Evolutionary conservation across 2,329 filamentous ascomycete genomes (phyloP), one percentile per base, ranked within the genome.

Genomic region (Hypoxylon rubiginosum): DNA sequence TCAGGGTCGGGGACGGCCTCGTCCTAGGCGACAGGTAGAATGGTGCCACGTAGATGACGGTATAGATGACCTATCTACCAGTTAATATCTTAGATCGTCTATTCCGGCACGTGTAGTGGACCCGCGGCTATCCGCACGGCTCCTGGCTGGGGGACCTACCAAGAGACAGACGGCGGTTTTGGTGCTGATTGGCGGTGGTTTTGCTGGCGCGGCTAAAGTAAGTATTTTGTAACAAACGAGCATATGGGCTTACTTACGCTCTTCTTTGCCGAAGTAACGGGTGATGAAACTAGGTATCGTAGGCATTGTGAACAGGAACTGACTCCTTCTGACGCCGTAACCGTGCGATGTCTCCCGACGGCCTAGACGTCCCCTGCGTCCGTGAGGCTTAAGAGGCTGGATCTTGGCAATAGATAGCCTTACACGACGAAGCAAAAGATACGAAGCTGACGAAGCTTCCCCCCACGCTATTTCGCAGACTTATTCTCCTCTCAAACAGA

Each of bases 11-110:
- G 7, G 93, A 96, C 6, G 94, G 94, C 56, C 94, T 89, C 4
- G 95, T 97, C 19, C 88, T 86, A 3, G 88, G 80, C 19, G 91
- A 96, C 68, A 95, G 84, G 83, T 99, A 97, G 80, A 98, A 93
- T 24, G 96, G 95, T 3, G 92, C 82, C 73, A 99, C 92, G 81
- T 98, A 99, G 82, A 93, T 81, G 72, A 94, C 79, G n/a, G 93
- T 97, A 80, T 97, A 97, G 67, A 90, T 79, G 67, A 94, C 81
- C 92, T 92, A 64, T 52, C 8, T 26, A 17, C 91, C 91, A 62
- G 55, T 68, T 28, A 69, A 55, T 53, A 43, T 46, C 39, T 65
- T 30, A 24, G 43, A 21, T 13, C 24, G 8, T 48, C 21, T 8
- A n/a, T 30, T 28, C 24, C 46, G 21, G 24, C 26, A 10, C 30